These are phyloP conservation scores for Nemophila menziesii DNA, from an alignment of 257 asterid species.

Conservation along the genomic window DNA sequence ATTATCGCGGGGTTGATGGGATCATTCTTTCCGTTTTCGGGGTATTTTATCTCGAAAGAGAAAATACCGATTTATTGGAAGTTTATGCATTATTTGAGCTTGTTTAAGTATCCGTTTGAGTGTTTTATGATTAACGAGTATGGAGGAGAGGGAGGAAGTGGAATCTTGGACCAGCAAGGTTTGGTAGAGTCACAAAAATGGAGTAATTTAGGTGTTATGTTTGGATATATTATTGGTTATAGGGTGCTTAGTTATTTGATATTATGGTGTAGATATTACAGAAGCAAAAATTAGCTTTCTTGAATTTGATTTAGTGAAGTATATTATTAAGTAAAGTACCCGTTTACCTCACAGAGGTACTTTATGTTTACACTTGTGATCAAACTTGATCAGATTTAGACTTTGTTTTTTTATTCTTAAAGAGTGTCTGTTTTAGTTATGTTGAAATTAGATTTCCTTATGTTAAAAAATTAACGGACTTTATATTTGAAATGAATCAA, in stretches of 20 bases:
- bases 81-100: constrained; percentile 79
- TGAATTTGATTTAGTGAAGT: too few species aligned
- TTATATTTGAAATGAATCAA: too few species aligned
- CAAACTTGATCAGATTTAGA: too few species aligned
- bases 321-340: too few species aligned
- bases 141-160: constrained; percentile 49
- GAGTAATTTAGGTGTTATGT: constrained; percentile 64
- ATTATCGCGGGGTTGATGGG: constrained; percentile 89
- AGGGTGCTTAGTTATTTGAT: constrained; percentile 55
- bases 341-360: too few species aligned
- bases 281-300: not conserved
- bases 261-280: constrained; percentile 48
- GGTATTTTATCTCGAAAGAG: constrained; percentile 55
- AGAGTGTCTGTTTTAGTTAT: too few species aligned
- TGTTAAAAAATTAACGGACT: too few species aligned
- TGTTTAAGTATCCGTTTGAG: constrained; percentile 80
- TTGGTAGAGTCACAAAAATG: constrained; percentile 45
- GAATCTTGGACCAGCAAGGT: too few species aligned
- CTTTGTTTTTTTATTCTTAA: too few species aligned
- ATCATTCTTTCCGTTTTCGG: constrained; percentile 77
- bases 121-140: constrained; percentile 72
- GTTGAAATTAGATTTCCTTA: too few species aligned
- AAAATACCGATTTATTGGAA: constrained; percentile 62
- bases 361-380: too few species aligned
- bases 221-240: constrained; percentile 52